These are phyloP conservation scores for Rhytidiadelphus loreus DNA, from an alignment of 225 moss, liverwort and hornwort genomes.

Conservation along the genomic window DNA sequence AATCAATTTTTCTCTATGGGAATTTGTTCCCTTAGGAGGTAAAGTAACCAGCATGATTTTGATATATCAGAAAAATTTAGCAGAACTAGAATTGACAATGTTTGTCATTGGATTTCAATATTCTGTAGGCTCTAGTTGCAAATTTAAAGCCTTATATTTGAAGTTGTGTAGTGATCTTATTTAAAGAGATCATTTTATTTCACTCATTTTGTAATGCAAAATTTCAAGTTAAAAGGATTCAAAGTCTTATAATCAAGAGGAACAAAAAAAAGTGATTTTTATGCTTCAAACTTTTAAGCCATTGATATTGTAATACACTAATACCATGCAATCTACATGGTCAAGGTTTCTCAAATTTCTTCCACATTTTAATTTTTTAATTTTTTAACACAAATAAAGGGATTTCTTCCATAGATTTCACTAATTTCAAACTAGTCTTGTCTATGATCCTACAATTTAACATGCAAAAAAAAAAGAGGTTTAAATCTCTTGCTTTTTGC, in stretches of 20 bases:
- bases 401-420: too few species aligned
- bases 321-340: background rate
- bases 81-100: background rate
- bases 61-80: background rate
- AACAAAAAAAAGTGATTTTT: fast-evolving
- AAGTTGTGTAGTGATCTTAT: background rate
- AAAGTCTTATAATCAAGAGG: background rate
- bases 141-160: background rate
- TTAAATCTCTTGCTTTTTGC: background rate
- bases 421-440: fast-evolving
- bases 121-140: background rate
- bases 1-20: background rate
- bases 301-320: background rate
- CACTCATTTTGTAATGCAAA: background rate
- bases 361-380: too few species aligned
- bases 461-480: background rate
- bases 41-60: background rate
- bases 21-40: background rate
- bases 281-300: background rate
- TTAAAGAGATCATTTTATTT: background rate
- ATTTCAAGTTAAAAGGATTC: background rate
- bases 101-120: background rate
- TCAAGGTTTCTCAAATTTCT: background rate
- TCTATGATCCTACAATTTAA: background rate
- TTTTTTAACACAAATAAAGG: too few species aligned